Percentiles rank a stretch among this genome's conserved stretches.
Evolutionary conservation across 2,329 filamentous ascomycete genomes (phyloP).

Genomic region (Penicillium olsonii): DNA sequence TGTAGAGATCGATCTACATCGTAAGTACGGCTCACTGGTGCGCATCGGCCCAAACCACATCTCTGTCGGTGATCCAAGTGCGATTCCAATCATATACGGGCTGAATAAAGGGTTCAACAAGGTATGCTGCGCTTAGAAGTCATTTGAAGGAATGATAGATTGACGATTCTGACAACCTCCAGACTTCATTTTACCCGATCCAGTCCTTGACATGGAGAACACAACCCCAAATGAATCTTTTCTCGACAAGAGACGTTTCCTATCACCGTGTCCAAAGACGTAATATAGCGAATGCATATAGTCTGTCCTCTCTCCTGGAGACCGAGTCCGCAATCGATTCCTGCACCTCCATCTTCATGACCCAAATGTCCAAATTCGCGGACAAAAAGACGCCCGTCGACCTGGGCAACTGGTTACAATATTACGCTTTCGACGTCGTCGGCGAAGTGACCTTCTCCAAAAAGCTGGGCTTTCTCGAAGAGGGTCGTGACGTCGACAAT

Average conservation of each 20-base stretch:
- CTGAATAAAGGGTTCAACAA: constrained; percentile 19
- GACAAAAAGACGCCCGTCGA: constrained; percentile 11
- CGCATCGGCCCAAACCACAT: constrained; percentile 33
- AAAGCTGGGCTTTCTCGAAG: constrained; percentile 36
- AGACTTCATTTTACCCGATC: constrained; percentile 23
- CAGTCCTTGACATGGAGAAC: constrained; percentile 25
- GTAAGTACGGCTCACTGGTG: constrained; percentile 34
- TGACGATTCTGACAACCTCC: background rate
- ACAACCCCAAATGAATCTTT: constrained; percentile 24
- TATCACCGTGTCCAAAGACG: constrained; percentile 23
- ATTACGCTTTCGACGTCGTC: constrained; percentile 40
- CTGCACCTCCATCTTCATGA: constrained; percentile 22
- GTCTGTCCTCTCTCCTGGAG: constrained; percentile 29
- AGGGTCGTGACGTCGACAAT: constrained; percentile 33
- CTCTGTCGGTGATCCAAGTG: constrained; percentile 22
- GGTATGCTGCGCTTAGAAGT: background rate
- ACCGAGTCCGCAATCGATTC: constrained; percentile 28
- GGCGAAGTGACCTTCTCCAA: constrained; percentile 39
- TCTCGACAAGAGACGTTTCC: constrained; percentile 22
- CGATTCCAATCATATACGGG: constrained; percentile 15
- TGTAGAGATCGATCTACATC: constrained; percentile 27
- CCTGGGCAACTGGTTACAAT: constrained; percentile 27
- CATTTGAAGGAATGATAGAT: background rate
- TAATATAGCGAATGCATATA: constrained; percentile 29
- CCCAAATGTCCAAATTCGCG: constrained; percentile 15